Conservation (phyloP, 2,329 filamentous ascomycete genomes). For the Calonectria naviculata region DNA sequence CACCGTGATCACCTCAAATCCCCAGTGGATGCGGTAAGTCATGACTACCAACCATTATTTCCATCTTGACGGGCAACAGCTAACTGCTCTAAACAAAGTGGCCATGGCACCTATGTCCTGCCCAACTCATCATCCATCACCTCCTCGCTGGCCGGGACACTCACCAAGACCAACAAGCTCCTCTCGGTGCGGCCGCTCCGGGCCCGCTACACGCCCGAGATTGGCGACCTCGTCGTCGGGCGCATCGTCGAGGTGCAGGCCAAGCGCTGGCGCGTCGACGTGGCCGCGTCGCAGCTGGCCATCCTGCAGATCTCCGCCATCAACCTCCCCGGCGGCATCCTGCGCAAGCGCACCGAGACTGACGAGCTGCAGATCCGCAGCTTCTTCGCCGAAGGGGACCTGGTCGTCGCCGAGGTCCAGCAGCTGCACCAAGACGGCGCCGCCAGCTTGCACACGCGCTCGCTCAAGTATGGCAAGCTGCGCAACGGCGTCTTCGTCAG, state of each 20-base stretch:
- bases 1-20: conserved; percentile 86
- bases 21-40: conserved; percentile 91
- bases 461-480: conserved; percentile 93
- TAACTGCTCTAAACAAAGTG: conserved; percentile 60
- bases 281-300: conserved; percentile 88
- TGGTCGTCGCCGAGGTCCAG: conserved; percentile 96
- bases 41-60: conserved; percentile 17
- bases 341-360: conserved; percentile 91
- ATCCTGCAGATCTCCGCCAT: conserved; percentile 88
- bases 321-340: conserved; percentile 93
- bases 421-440: conserved; percentile 86
- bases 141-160: conserved; percentile 89
- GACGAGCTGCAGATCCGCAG: conserved; percentile 97
- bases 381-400: conserved; percentile 96
- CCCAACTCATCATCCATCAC: conserved; percentile 75
- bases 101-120: conserved; percentile 89
- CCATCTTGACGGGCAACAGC: background rate
- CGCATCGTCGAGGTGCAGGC: conserved; percentile 96
- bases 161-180: conserved; percentile 96
- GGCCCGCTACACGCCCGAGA: conserved; percentile 94
- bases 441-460: conserved; percentile 89
- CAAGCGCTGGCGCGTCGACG: conserved; percentile 93
- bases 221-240: conserved; percentile 94
- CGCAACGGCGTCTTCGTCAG: conserved; percentile 91
- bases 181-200: conserved; percentile 91